Conservation (phyloP, 2,329 filamentous ascomycete genomes). For the Calonectria pteridis region DNA sequence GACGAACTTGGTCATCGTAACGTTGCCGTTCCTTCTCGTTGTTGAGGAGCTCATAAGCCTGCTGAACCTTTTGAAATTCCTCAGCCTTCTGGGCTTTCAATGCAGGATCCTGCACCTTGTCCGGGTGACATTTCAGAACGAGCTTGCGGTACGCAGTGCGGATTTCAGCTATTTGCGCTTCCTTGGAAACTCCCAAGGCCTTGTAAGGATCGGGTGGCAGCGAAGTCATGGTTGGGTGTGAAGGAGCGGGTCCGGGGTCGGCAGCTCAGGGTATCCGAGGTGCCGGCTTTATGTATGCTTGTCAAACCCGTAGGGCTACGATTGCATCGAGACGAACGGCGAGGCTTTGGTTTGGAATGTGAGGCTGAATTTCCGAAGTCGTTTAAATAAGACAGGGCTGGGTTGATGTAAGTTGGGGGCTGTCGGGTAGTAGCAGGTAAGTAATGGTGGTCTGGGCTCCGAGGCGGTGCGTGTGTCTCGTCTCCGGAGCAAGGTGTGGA, state of each 20-base stretch:
- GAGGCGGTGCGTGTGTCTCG: conserved; percentile 45
- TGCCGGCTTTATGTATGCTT: conserved; percentile 31
- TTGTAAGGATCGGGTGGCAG: conserved; percentile 82
- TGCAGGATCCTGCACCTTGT: conserved; percentile 85
- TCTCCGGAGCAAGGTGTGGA: conserved; percentile 42
- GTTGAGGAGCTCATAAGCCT: conserved; percentile 91
- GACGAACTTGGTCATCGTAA: conserved; percentile 82
- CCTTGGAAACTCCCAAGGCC: conserved; percentile 78
- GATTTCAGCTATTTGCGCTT: conserved; percentile 79
- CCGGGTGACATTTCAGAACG: conserved; percentile 88
- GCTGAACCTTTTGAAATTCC: conserved; percentile 92
- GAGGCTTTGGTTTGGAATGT: conserved; percentile 37
- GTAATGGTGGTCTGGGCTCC: conserved; percentile 44
- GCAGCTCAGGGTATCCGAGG: conserved; percentile 19
- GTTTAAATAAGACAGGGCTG: conserved; percentile 33
- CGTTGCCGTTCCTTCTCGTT: conserved; percentile 78
- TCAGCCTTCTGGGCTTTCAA: conserved; percentile 84
- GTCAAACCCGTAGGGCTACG: conserved; percentile 27
- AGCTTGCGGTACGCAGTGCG: conserved; percentile 87
- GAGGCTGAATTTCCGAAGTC: conserved; percentile 40
- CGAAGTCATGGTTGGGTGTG: conserved; percentile 58
- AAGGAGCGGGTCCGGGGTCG: conserved; percentile 26
- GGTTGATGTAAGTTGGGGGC: conserved; percentile 40
- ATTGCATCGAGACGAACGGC: conserved; percentile 43
- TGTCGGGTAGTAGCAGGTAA: conserved; percentile 26